These are phyloP conservation scores for Spongispora temasekensis DNA, from an alignment of 1,284 basidiomycete species.

Conservation along the genomic window DNA sequence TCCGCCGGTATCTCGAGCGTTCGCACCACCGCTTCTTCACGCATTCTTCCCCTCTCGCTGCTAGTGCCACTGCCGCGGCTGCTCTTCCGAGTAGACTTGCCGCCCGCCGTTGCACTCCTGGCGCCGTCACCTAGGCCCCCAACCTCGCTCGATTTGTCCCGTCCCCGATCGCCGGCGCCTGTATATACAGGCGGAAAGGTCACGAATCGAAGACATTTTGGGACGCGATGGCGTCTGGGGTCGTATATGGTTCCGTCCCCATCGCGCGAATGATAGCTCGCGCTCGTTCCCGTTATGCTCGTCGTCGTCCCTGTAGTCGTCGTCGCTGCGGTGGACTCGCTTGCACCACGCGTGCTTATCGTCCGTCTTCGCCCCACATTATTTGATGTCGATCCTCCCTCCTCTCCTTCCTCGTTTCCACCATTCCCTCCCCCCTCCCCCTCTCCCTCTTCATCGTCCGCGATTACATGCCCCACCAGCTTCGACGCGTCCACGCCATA, in stretches of 20 bases:
- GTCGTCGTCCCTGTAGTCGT: too few relatives aligned
- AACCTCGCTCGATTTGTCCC: not conserved
- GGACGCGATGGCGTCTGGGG: conserved; percentile 34
- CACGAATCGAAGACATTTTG: conserved; percentile 63
- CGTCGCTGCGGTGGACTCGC: too few relatives aligned
- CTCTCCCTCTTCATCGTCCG: conserved; percentile 23
- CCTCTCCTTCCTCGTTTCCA: not conserved
- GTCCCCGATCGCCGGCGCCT: conserved; percentile 18
- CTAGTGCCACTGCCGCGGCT: conserved; percentile 9
- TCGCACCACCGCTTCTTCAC: conserved; percentile 49
- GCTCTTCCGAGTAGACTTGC: too few relatives aligned
- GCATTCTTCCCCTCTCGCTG: conserved; percentile 17
- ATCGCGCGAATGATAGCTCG: conserved; percentile 12
- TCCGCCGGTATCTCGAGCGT: conserved; percentile 66
- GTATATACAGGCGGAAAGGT: conserved; percentile 61
- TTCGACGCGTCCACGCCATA: conserved; percentile 31
- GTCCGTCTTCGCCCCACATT: not conserved
- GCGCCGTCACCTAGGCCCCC: too few relatives aligned
- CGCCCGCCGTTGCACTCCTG: too few relatives aligned
- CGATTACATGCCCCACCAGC: conserved; percentile 19
- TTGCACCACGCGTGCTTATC: too few relatives aligned
- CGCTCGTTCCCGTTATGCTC: conserved; percentile 5
- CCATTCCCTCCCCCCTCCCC: conserved; percentile 15
- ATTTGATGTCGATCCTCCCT: conserved; percentile 4
- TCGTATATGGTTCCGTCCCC: conserved; percentile 26